phyloP scores from a whole-genome alignment of 495 filamentous ascomycete species.

The Ramalina intermedia region DNA sequence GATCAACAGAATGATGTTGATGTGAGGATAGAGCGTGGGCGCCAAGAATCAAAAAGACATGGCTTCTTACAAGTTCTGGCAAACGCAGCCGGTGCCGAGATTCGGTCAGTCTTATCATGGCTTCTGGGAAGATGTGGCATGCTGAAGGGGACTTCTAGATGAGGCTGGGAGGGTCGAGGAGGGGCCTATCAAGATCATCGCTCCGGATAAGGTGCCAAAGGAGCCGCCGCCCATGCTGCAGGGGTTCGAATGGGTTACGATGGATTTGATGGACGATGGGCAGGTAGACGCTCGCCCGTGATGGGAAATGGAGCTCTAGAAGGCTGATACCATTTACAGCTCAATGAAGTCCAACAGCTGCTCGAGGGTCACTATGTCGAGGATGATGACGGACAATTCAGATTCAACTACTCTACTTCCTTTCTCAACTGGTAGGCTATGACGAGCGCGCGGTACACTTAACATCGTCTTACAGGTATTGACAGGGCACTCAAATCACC shows the following conservation, averaged over 20 bases:
- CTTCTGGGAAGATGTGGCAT: background rate
- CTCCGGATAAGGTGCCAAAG: constrained; percentile 58
- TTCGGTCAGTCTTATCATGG: constrained; percentile 36
- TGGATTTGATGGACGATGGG: constrained; percentile 59
- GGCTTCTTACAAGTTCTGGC: constrained; percentile 96
- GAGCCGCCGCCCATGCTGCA: constrained; percentile 50
- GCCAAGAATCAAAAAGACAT: constrained; percentile 91
- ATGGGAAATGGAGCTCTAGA: constrained; percentile 9
- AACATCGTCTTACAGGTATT: constrained; percentile 16
- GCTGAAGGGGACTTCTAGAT: constrained; percentile 18
- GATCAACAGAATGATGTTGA: background rate
- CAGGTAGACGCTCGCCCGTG: constrained; percentile 27
- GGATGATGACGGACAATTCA: constrained; percentile 90
- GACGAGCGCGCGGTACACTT: background rate
- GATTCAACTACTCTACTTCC: constrained; percentile 81
- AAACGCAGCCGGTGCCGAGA: constrained; percentile 83
- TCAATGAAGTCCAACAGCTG: constrained; percentile 77
- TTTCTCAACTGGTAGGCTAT: constrained; percentile 70
- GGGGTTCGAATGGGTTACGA: constrained; percentile 84
- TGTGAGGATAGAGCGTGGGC: constrained; percentile 25
- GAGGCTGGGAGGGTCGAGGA: constrained; percentile 28
- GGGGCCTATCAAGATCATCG: constrained; percentile 54
- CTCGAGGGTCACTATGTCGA: constrained; percentile 90
- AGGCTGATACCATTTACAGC: constrained; percentile 16
- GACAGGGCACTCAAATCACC: constrained; percentile 79